Evolutionary conservation across 1,284 basidiomycete species (phyloP), one percentile per base, ranked within the genome.

Genomic region (Singerocomus inundabilis): DNA sequence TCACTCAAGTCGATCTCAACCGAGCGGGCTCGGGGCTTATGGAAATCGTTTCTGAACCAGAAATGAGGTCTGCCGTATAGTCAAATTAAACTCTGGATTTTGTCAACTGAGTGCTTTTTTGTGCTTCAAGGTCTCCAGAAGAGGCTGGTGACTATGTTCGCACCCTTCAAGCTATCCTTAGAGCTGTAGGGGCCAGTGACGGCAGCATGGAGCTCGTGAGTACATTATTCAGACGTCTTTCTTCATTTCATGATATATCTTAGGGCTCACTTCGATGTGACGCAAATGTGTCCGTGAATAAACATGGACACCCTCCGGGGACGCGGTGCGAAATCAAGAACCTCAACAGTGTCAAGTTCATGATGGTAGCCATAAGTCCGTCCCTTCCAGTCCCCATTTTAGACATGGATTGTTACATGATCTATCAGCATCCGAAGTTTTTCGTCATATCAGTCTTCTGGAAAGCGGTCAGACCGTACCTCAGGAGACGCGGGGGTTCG

Each of bases 311-410:
- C 24, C 74, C 81, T 1, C 82, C 74, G 12, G 94, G 94, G 1
- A 94, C 88, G 0, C 84, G 97, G 16, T 97, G 93, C 63, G 97
- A 99, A 71, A 85, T 99, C 62, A 99, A 99, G 73, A 99, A 99
- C 63, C 76, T 99, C 49, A 98, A 98, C 67, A 95, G 93, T 46
- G 79, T 97, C 40, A 83, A 83, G 51, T 94, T 90, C 66, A 86
- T 95, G 72, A 83, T 84, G 70, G 79, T 85, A 29, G 96, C 95
- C 8, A 92, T 98, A 43, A 80, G 93, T 95, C 55, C 40, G 83
- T 74, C 16, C 24, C 33, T 21, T 29, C 9, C 40, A 31, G 31
- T 15, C 45, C 30, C 33, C 31, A 37, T 50, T 16, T 45, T 21
- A 31, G 25, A 31, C 13, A 35, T 29, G 26, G 26, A 2, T 28